phyloP scores from a whole-genome alignment of 805 yeast species.

The Candida cerambycidarum region DNA sequence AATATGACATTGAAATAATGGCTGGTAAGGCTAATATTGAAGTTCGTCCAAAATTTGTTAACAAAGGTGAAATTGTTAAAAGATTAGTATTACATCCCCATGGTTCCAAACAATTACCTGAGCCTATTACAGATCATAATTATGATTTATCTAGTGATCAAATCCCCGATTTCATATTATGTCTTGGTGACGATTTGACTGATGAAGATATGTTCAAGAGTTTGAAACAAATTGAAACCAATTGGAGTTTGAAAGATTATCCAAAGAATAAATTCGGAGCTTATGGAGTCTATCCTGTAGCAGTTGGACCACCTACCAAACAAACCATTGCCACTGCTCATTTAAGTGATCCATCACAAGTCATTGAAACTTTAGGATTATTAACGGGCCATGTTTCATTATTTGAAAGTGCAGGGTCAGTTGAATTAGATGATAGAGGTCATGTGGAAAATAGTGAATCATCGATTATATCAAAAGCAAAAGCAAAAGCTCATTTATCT shows the following conservation, averaged over 20 bases:
- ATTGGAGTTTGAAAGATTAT: slow-evolving; percentile 46
- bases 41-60: slow-evolving; percentile 92
- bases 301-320: slow-evolving; percentile 91
- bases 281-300: slow-evolving; percentile 76
- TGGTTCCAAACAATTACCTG: slow-evolving; percentile 51
- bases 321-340: slow-evolving; percentile 84
- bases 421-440: slow-evolving; percentile 75
- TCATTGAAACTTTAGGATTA: slow-evolving; percentile 78
- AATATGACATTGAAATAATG: slow-evolving; percentile 91
- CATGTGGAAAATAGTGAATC: slow-evolving; percentile 54
- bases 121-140: slow-evolving; percentile 21
- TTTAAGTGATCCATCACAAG: slow-evolving; percentile 79
- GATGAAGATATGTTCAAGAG: slow-evolving; percentile 97
- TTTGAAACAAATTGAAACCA: slow-evolving; percentile 58
- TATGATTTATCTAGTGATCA: slow-evolving; percentile 38
- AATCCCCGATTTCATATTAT: slow-evolving; percentile 80
- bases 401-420: slow-evolving; percentile 76
- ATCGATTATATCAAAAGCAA: slow-evolving; percentile 33
- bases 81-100: slow-evolving; percentile 66
- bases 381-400: slow-evolving; percentile 76
- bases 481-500: slow-evolving; percentile 1
- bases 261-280: slow-evolving; percentile 47
- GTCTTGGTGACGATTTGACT: slow-evolving; percentile 94
- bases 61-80: slow-evolving; percentile 95
- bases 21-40: slow-evolving; percentile 96